Base-by-base conservation (phyloP, 306 rosid genomes). In the Cucurbita moschata region DNA sequence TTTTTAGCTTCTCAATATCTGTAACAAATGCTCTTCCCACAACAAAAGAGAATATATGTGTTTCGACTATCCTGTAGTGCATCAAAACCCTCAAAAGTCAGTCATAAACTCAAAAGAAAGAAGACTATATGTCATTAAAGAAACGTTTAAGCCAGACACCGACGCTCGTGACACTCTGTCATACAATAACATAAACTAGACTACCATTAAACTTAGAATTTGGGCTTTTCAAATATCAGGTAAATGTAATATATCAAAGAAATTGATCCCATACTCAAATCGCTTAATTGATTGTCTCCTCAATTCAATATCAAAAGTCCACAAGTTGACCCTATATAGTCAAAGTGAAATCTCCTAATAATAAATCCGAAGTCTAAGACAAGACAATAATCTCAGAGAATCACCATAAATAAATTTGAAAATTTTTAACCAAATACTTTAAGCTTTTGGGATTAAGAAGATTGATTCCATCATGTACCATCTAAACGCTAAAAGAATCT, bases 21-120 rank as follows among this genome's bases (percentile, higher is more conserved):
- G 97, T 87, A 76, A 95, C 99, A 87, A 95, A 95, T 64, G 99
- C 97, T 87, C 99, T 90, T 87, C 99, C 99, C 78, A 95, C 96
- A 76, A 95, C 99, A 80, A 95, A 95, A 47, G 97, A 95, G 93
- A 91, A 95, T 83, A 91, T 88, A 77, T 95, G 97, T 80, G 97
- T 91, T 88, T 95, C 99, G 76, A 89, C 97, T 89, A 95, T 84
- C 93, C 99, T 95, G 97, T 30, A 67, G 51, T 43, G 54, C 82
- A 82, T 54, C 68, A 82, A 78, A 75, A 77, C 80, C 66, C 80
- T 54, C 14, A 69, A 77, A 79, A 79, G 77, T 86, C 51, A 61
- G 82, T 68, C 40, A 49, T 10, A 79, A 81, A 75, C 43, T 70
- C 81, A 58, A 76, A 71, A 13, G 46, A 70, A 15, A 70, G 74